Evolutionary conservation across 495 filamentous ascomycete genomes (phyloP), one percentile per base, ranked within the genome.

Genomic region (Bryoglossum gracile): DNA sequence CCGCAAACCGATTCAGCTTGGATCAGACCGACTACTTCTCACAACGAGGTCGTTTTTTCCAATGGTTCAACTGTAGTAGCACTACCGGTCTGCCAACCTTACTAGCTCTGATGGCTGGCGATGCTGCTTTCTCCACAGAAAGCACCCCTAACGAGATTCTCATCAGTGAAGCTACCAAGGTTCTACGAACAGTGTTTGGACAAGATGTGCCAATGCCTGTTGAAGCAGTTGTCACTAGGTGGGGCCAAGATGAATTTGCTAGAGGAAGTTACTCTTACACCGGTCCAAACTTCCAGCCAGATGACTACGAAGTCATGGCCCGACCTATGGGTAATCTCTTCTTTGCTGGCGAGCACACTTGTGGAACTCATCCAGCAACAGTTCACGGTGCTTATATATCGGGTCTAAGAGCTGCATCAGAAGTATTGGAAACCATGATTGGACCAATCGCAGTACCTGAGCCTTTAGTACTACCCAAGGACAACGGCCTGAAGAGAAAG

Each of bases 381-480:
- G 92, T 97, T 1, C 92, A 99, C 56, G 92, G 92, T 5, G 92
- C 92, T 4, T 99, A 95, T 63, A 78, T 99, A 17, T 94, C 89
- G 6, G 92, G 92, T 8, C 73, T 96, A 3, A 81, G 91, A 14
- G 91, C 86, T 3, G 92, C 94, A 2, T 77, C 86, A 14, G 89
- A 97, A 50, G 74, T 97, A 0, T 73, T 94, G 39, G 81, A 87
- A 42, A 65, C 80, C 8, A 73, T 94, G 56, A 62, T 89, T 37
- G 94, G 92, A 2, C 84, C 89, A 1, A 91, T 97, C 51, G 62
- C 79, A 22, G 66, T 94, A 8, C 82, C 87, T 6, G 68, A 65
- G 13, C 90, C 89, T 0, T 73, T 95, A 8, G 78, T 97, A 17
- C 63, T 75, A 19, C 82, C 82, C 6, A 87, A 83, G 43, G 72